phyloP scores from a whole-genome alignment of 1,284 basidiomycete species.

The Ceratobasidium sp. region DNA sequence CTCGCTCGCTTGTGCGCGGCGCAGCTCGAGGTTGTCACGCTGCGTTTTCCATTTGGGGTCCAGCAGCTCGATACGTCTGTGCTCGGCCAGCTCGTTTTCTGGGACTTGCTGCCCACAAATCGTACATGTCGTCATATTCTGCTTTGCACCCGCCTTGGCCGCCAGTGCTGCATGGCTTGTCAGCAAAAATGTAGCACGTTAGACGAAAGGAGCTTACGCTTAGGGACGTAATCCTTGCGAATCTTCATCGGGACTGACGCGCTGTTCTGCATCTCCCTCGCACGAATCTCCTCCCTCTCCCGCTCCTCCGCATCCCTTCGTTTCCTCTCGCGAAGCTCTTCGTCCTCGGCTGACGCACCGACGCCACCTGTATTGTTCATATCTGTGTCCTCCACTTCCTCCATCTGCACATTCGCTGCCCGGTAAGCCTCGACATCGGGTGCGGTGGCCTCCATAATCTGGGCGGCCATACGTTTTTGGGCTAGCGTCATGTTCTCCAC shows the following conservation, averaged over 20 bases:
- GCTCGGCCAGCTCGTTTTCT: conserved; percentile 94
- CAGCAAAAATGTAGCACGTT: conserved; percentile 36
- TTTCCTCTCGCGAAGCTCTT: conserved; percentile 70
- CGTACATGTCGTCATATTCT: conserved; percentile 85
- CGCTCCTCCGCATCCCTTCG: conserved; percentile 81
- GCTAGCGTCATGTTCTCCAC: conserved; percentile 96
- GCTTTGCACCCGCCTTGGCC: conserved; percentile 67
- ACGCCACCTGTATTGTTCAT: conserved; percentile 55
- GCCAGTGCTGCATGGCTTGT: conserved; percentile 62
- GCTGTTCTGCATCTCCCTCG: conserved; percentile 79
- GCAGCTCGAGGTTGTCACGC: conserved; percentile 84
- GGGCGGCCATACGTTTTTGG: conserved; percentile 97
- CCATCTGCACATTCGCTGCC: conserved; percentile 67
- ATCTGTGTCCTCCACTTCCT: conserved; percentile 76
- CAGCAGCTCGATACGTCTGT: conserved; percentile 97
- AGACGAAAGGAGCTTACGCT: conserved; percentile 79
- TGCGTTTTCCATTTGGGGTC: conserved; percentile 98
- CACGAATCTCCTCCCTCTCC: conserved; percentile 77
- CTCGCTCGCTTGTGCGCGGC: conserved; percentile 90
- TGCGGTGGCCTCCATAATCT: conserved; percentile 95
- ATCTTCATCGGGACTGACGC: conserved; percentile 92
- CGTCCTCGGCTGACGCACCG: conserved; percentile 55
- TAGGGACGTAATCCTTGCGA: conserved; percentile 95
- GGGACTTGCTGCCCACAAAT: conserved; percentile 95
- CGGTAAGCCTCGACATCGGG: conserved; percentile 84